A percentile compares a stretch with the other conserved stretches of the same genome.
Evolutionary conservation across 2,329 filamentous ascomycete genomes (phyloP).

Genomic region (Ambrosiella cleistominuta): DNA sequence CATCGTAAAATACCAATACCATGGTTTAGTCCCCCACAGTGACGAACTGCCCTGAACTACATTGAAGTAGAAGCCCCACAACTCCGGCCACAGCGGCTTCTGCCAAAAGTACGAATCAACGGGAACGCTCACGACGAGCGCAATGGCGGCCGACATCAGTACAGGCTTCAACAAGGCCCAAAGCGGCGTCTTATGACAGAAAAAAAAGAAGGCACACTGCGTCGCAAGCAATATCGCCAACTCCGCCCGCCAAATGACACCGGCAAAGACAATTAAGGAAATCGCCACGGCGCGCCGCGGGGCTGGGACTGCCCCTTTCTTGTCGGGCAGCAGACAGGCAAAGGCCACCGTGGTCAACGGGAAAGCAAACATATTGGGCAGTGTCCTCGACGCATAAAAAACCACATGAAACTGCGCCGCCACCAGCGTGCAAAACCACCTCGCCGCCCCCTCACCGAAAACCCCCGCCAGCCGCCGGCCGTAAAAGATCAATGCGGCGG

Average conservation of each 20-base stretch:
- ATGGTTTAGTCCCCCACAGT: slow-evolving; percentile 74
- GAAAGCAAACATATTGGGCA: slow-evolving; percentile 97
- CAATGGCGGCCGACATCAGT: slow-evolving; percentile 43
- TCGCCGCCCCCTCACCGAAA: slow-evolving; percentile 49
- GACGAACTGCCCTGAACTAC: slow-evolving; percentile 67
- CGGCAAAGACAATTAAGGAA: slow-evolving; percentile 59
- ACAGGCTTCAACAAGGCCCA: slow-evolving; percentile 49
- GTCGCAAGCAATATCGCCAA: slow-evolving; percentile 62
- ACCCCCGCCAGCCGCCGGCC: slow-evolving; percentile 42
- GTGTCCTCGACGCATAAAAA: slow-evolving; percentile 78
- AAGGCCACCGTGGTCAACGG: slow-evolving; percentile 54
- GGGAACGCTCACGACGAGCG: slow-evolving; percentile 51
- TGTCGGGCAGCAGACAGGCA: slow-evolving; percentile 26
- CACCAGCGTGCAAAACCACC: slow-evolving; percentile 68
- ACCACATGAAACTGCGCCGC: slow-evolving; percentile 79
- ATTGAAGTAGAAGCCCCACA: slow-evolving; percentile 81
- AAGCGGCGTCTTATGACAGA: slow-evolving; percentile 33
- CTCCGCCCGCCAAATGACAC: slow-evolving; percentile 77
- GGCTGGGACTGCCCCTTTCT: slow-evolving; percentile 16
- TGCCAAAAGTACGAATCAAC: slow-evolving; percentile 95
- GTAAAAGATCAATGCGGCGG: slow-evolving; percentile 48
- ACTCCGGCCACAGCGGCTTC: slow-evolving; percentile 71
- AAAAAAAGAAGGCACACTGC: slow-evolving; percentile 46
- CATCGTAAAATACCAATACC: slow-evolving; percentile 70
- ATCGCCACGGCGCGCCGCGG: slow-evolving; percentile 45